phyloP scores from a whole-genome alignment of 257 asterid species.

The Scutellaria galericulata region DNA sequence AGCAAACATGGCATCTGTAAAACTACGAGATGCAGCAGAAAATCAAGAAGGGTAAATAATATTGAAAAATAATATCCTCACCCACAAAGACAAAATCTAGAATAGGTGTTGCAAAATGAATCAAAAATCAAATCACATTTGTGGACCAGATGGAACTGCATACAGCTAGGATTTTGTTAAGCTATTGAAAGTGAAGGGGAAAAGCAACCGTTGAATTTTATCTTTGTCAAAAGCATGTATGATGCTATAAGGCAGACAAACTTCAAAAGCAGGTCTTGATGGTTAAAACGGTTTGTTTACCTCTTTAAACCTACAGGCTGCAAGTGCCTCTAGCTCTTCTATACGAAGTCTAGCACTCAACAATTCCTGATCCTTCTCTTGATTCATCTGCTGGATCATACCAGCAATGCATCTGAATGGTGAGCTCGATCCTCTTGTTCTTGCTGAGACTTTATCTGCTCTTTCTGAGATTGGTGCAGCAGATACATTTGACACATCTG shows the following conservation, averaged over 20 bases:
- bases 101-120: not conserved
- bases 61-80: not conserved
- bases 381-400: constrained; percentile 85
- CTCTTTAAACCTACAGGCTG: constrained; percentile 75
- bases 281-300: constrained; percentile 40
- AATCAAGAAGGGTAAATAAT: not conserved
- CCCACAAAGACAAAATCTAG: not conserved
- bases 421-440: constrained; percentile 83
- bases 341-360: constrained; percentile 62
- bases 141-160: constrained; percentile 5
- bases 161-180: not conserved
- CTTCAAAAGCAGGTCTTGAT: constrained; percentile 28
- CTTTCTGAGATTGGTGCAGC: constrained; percentile 52
- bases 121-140: constrained; percentile 12
- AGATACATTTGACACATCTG: constrained; percentile 54
- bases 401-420: constrained; percentile 91
- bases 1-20: not conserved
- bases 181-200: constrained; percentile 18
- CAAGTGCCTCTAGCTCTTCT: constrained; percentile 76
- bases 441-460: constrained; percentile 60
- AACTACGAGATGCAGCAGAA: constrained; percentile 1
- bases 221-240: constrained; percentile 5
- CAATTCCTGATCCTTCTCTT: constrained; percentile 83
- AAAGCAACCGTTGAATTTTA: not conserved
- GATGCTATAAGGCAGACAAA: constrained; percentile 23